A percentile compares a stretch with the other conserved stretches of the same genome.
phyloP scores from a whole-genome alignment of 2,329 filamentous ascomycete species.

The Beauveria asiatica region DNA sequence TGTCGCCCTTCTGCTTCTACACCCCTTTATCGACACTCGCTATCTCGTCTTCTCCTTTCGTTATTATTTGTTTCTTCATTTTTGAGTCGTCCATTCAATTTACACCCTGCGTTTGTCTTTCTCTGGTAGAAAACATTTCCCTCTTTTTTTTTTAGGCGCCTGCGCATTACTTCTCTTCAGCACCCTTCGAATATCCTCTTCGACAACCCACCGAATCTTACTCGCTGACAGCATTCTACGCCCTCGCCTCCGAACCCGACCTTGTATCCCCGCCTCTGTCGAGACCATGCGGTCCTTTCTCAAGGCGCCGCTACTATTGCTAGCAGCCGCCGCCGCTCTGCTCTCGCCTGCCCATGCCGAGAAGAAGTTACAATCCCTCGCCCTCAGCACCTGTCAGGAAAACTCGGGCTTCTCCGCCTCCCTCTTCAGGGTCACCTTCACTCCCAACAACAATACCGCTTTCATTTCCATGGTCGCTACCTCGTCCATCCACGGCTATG shows the following conservation, averaged over 20 bases:
- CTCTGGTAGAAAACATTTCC: constrained; percentile 9
- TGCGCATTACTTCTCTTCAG: neutral
- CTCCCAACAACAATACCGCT: constrained; percentile 64
- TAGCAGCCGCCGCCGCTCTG: constrained; percentile 36
- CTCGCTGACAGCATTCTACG: neutral
- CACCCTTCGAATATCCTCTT: neutral
- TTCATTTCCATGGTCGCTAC: constrained; percentile 70
- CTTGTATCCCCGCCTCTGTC: neutral
- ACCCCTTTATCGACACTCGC: constrained; percentile 2
- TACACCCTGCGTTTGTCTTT: constrained; percentile 2
- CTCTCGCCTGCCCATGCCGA: constrained; percentile 46
- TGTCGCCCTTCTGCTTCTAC: neutral
- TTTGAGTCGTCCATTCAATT: neutral
- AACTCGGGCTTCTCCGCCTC: constrained; percentile 82
- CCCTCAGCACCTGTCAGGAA: constrained; percentile 75
- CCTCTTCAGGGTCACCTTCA: constrained; percentile 78
- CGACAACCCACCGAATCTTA: neutral
- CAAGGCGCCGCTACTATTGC: constrained; percentile 35
- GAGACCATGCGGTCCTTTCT: constrained; percentile 37
- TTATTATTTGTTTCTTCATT: constrained; percentile 10
- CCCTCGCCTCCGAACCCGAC: neutral
- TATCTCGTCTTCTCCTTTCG: constrained; percentile 12
- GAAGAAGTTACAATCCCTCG: constrained; percentile 68
- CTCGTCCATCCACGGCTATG: constrained; percentile 73
- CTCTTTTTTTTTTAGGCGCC: neutral